Evolutionary conservation across 2,329 filamentous ascomycete species (phyloP), one percentile per base, ranked within the genome.

Genomic region (Alternaria triticina): DNA sequence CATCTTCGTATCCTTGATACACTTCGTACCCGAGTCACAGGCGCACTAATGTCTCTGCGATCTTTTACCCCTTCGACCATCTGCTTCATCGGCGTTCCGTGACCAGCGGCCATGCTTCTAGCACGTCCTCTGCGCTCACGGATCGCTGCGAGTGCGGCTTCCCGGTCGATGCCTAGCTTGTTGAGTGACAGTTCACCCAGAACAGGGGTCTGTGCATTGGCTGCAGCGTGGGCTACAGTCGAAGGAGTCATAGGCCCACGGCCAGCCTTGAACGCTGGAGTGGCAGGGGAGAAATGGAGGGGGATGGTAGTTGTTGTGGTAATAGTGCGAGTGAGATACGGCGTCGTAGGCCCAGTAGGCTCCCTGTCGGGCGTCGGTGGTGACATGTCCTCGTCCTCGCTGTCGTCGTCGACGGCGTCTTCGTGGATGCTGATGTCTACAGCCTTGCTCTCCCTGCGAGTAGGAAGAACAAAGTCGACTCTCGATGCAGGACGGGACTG

Each of bases 81-180:
- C 77, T 86, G 85, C 79, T 86, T 88, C 65, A 84, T 82, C 10
- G 88, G 88, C 44, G 90, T 91, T 63, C 85, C 82, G 6, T 87
- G 85, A 3, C 87, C 88, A 56, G 88, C 85, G 5, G 89, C 88
- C 61, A 90, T 87, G 76, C 90, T 92, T 69, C 88, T 86, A 60
- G 91, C 90, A 49, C 92, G 83, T 7, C 90, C 91, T 57, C 92
- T 83, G 27, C 92, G 85, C 80, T 92, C 89, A 57, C 89, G 86
- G 69, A 95, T 94, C 76, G 90, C 88, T 59, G 90, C 90, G 15
- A 95, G 85, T 4, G 91, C 91, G 78, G 93, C 86, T 77, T 93
- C 92, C 57, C 92, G 86, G 58, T 85, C 83, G 59, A 85, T 71
- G 15, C 75, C 77, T 11, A 78, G 70, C 50, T 74, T 74, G 63